Base-by-base conservation (phyloP, 441 rosid genomes). In the Populus hybrid region DNA sequence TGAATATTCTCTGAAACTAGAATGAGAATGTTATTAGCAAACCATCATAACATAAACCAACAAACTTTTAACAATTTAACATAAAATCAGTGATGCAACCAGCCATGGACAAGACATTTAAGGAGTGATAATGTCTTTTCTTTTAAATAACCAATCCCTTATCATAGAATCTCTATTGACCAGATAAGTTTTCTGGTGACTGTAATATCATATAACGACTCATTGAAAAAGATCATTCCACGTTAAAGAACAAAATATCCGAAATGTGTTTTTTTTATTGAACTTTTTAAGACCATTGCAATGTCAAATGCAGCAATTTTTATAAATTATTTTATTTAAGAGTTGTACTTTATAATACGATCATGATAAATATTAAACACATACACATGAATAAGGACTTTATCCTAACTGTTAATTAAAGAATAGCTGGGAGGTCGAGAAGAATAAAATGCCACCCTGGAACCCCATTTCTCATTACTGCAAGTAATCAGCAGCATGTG, bases 201-300 rank as follows among this genome's bases (percentile, higher is more conserved):
- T 0, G 6, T 34, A 6, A 6, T 34, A 34, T 0, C 6, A 6
- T 0, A 0, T 34, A 0, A 34, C 0, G 1, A 6, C 36, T 34
- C 0, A 1, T 32, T 4, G 6, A 34, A 34, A 32, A 34, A 1
- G 7, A 34, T 34, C 7, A 6, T 34, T 34, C 6, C 34, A 0
- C 0, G 0, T 34, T 1, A 34, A 34, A 34, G 1, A 34, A 5
- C 1, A 34, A 34, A 5, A 34, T 0, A 1, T 0, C 7, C 1
- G 0, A 32, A 32, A 5, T 34, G 6, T 34, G 0, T 34, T 34
- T 0, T 32, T 34, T 34, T 34, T 6, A 34, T 34, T 34, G 7
- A 34, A 6, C 6, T 34, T 34, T 34, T 34, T 34, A 34, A 34
- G 0, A 0, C 6, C 0, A 1, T 1, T 0, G 0, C 1, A 34